Base-by-base conservation (phyloP, 2,329 filamentous ascomycete genomes). In the Claviceps maximensis region DNA sequence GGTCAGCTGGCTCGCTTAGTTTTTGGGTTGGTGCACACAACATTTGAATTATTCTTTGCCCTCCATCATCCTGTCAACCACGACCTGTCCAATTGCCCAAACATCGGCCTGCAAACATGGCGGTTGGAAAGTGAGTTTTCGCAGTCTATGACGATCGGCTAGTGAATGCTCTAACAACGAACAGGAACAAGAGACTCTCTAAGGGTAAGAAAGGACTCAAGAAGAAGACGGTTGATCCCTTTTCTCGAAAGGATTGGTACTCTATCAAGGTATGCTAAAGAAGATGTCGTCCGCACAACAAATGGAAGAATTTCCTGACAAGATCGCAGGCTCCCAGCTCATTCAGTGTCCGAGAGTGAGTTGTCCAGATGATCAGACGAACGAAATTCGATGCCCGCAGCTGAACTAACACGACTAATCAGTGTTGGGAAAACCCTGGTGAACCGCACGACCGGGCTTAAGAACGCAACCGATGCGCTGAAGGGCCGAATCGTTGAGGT, bases 141-240 rank as follows among this genome's bases (percentile, higher is more conserved):
- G 21, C n/a, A 40, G 1, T 36, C 53, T 54, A 46, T 52, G 47
- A 41, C 25, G 31, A 47, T 47, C 48, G 47, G 45, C 33, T 53
- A 31, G 12, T 54, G n/a, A 25, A 40, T 23, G 51, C 58, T 9
- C 17, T 53, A 61, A 67, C 55, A 65, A 56, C 44, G 48, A 54
- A 41, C 65, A 89, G 86, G 88, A 98, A 98, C 86, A 98, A 98
- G 89, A 89, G 93, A 83, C 84, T 98, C 80, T 97, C 93, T 64
- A 98, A 98, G 84, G 93, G 93, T 80, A 98, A 97, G 89, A 98
- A 98, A 85, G 91, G 93, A 76, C 82, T 97, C 74, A 97, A 97
- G 89, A 97, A 98, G 91, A 91, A 91, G 80, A 91, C 90, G 69
- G 79, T 86, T 67, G 93, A 98, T 76, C 91, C 93, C 69, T 97